Evolutionary conservation across 257 asterid genomes (phyloP).

Genomic region (Verbena officinalis): DNA sequence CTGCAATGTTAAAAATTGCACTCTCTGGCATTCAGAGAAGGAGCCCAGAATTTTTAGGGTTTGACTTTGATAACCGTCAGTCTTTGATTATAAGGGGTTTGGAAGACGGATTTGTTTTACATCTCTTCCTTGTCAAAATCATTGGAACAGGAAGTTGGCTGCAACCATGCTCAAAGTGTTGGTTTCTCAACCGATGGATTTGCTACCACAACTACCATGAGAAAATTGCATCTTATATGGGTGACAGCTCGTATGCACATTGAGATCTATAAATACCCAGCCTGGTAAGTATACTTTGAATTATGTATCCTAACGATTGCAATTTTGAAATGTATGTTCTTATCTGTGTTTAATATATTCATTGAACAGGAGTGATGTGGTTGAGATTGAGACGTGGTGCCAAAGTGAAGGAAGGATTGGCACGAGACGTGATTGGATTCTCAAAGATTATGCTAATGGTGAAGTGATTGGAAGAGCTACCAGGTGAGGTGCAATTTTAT

Average conservation of each 20-base stretch:
- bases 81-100: too few species aligned
- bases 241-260: constrained; percentile 99
- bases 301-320: neutral
- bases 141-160: constrained; percentile 77
- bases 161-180: constrained; percentile 94
- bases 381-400: constrained; percentile 99
- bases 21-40: too few species aligned
- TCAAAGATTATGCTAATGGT: constrained; percentile 73
- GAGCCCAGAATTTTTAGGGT: too few species aligned
- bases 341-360: constrained; percentile 17
- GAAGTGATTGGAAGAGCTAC: constrained; percentile 97
- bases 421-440: constrained; percentile 94
- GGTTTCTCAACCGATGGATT: constrained; percentile 97
- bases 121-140: constrained; percentile 18
- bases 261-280: constrained; percentile 92
- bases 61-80: too few species aligned
- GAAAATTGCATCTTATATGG: constrained; percentile 89
- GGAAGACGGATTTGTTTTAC: neutral
- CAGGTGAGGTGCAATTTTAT: constrained; percentile 48
- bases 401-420: constrained; percentile 93
- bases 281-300: constrained; percentile 58
- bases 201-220: constrained; percentile 86
- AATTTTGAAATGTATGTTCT: constrained; percentile 12
- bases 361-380: constrained; percentile 79
- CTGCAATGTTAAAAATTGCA: neutral